phyloP scores from a whole-genome alignment of 2,329 filamentous ascomycete genomes.

The Calonectria fujianensis region DNA sequence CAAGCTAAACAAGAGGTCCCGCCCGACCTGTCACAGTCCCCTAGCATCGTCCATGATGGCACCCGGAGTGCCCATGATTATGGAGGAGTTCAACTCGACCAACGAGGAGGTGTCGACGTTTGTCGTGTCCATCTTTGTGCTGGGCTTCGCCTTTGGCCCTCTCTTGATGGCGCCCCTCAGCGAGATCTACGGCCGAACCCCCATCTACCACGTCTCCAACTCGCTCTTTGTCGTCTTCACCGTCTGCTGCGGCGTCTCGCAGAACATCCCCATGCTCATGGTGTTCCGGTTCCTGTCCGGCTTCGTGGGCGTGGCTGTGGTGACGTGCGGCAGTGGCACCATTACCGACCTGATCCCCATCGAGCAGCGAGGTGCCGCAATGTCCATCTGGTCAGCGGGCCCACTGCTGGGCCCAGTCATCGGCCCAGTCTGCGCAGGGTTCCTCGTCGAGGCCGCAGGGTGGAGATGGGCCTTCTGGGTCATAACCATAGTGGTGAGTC shows the following conservation, averaged over 20 bases:
- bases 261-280: conserved; percentile 55
- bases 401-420: conserved; percentile 74
- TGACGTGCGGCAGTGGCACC: conserved; percentile 79
- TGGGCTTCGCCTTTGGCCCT: conserved; percentile 39
- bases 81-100: conserved; percentile 30
- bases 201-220: conserved; percentile 36
- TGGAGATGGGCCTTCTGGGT: conserved; percentile 66
- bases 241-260: conserved; percentile 29
- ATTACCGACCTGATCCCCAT: conserved; percentile 76
- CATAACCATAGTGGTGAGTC: conserved; percentile 40
- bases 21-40: not conserved
- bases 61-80: conserved; percentile 36
- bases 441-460: conserved; percentile 60
- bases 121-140: conserved; percentile 39
- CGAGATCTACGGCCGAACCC: conserved; percentile 39
- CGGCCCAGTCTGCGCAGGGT: conserved; percentile 66
- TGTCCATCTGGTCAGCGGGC: conserved; percentile 77
- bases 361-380: conserved; percentile 74
- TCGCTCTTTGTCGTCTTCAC: conserved; percentile 36
- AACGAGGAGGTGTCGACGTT: conserved; percentile 31
- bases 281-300: conserved; percentile 76
- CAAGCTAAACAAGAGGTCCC: not conserved
- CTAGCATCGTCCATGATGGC: conserved; percentile 42
- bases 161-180: conserved; percentile 36
- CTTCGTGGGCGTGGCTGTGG: conserved; percentile 75